phyloP scores from a whole-genome alignment of 139 green algal species.

The Raphidocelis subcapitata region DNA sequence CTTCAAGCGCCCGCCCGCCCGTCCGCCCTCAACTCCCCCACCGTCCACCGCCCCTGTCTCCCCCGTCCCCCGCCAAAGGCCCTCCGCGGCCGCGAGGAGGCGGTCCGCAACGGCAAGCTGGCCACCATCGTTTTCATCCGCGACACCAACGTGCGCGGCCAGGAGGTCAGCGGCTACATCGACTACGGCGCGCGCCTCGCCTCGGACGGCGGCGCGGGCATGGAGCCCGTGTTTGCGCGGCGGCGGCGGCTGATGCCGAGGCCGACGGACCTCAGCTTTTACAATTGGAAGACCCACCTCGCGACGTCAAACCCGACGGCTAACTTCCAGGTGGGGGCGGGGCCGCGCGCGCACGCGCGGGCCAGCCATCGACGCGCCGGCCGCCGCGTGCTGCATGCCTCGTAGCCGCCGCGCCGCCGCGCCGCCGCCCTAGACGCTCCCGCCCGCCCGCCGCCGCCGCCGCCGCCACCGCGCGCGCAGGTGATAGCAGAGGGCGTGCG shows the following conservation, averaged over 20 bases:
- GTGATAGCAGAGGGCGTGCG: constrained; percentile 79
- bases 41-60: no score
- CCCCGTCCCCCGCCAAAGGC: no score
- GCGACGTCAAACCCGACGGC: constrained; percentile 74
- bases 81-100: constrained; percentile 73
- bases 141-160: constrained; percentile 73
- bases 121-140: constrained; percentile 91
- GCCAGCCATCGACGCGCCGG: no score
- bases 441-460: neutral
- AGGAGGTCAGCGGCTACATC: constrained; percentile 90
- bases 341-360: no score
- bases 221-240: constrained; percentile 78
- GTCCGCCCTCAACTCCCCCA: no score
- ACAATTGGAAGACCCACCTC: constrained; percentile 93
- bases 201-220: constrained; percentile 49
- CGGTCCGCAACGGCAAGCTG: constrained; percentile 83
- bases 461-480: constrained; percentile 34
- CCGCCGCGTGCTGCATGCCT: no score
- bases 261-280: constrained; percentile 83
- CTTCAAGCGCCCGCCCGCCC: no score
- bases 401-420: no score
- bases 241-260: constrained; percentile 77
- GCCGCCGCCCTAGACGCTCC: no score
- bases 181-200: constrained; percentile 78
- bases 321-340: constrained; percentile 74